Evolutionary conservation across 805 yeast genomes (phyloP), one percentile per base, ranked within the genome.

Genomic region (Yarrowia sp.): DNA sequence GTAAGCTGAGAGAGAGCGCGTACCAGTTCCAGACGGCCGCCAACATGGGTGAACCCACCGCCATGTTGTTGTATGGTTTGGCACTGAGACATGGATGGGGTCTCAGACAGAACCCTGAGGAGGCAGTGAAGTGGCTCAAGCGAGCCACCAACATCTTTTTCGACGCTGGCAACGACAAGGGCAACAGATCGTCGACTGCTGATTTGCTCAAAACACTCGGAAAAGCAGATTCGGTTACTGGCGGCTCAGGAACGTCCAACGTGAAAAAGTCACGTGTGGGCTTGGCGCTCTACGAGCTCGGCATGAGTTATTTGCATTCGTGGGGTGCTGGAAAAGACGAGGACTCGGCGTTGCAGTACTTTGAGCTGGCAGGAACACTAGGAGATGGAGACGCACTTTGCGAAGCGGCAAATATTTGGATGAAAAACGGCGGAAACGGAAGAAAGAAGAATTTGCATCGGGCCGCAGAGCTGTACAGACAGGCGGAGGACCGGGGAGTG

Each of bases 41-140:
- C 5, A 79, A 79, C 64, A 74, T 78, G n/a, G 89, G 90, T 8
- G 80, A 82, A 68, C 79, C 78, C 67, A 83, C 86, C 48, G 96
- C 92, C 0, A 87, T 84, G 87, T 79, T 85, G 53, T 72, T 87
- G 35, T 89, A 88, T 70, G 90, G 90, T 0, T 73, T 87, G 68
- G 87, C 92, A 0, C 74, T 89, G 28, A 76, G 88, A 58, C 77
- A 81, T 65, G 95, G 93, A 0, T 86, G 85, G 73, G 95, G 95
- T 0, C 84, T 86, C 10, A 78, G 83, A 17, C 80, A 79, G 64
- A 86, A 86, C 70, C 81, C 82, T 44, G 69, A 74, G 17, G 82
- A 80, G 58, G 83, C 91, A 3, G 77, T 86, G 51, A 74, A 78
- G 64, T 88, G 90, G 89, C 77, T 89, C 4, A 80, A 83, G 67